Base-by-base conservation (phyloP, 495 filamentous ascomycete species). In the Pseudoneurospora amorphoporcata region DNA sequence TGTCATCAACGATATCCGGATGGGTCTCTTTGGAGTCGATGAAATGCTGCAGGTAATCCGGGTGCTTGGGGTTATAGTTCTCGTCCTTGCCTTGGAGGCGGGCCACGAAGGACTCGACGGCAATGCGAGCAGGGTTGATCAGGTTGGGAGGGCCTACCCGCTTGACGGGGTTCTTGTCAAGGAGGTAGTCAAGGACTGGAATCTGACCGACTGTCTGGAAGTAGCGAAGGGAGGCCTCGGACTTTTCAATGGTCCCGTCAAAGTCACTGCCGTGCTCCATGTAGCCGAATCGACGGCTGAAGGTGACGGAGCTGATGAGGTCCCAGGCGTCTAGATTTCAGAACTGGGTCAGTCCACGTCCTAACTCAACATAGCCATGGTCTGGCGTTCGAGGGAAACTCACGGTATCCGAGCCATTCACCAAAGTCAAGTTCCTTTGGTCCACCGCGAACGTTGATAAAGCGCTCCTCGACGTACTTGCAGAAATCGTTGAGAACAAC, bases 91-190 rank as follows among this genome's bases (percentile, higher is more conserved):
- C 75, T 35, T 73, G 69, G 6, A 70, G 17, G 29, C 76, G 73
- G 16, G 70, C 69, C 39, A 72, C 41, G 43, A 78, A 40, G 10
- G 38, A 47, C 12, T 75, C 39, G 10, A 77, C 35, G 3, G 73
- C 61, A 53, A 73, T 73, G 40, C 73, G 42, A 19, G 73, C 71
- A 12, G 72, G 40, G 69, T 72, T 73, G 68, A 16, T 39, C n/a
- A 79, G 69, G 69, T 69, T 71, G 19, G 79, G 76, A 8, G 80
- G 80, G 17, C 80, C 80, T 70, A 82, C 71, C 19, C 74, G 79
- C 41, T 76, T 69, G 35, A 84, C 40, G 7, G 83, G 83, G 72
- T 87, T 87, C 72, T 86, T 87, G 71, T 83, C 80, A 7, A 87
- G 76, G 35, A 83, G 72, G 38, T 78, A 75, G 76, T 87, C 87